Percentiles rank a stretch among this genome's conserved stretches.
Evolutionary conservation across 2,329 filamentous ascomycete genomes (phyloP).

Genomic region (Penicillium hordei): DNA sequence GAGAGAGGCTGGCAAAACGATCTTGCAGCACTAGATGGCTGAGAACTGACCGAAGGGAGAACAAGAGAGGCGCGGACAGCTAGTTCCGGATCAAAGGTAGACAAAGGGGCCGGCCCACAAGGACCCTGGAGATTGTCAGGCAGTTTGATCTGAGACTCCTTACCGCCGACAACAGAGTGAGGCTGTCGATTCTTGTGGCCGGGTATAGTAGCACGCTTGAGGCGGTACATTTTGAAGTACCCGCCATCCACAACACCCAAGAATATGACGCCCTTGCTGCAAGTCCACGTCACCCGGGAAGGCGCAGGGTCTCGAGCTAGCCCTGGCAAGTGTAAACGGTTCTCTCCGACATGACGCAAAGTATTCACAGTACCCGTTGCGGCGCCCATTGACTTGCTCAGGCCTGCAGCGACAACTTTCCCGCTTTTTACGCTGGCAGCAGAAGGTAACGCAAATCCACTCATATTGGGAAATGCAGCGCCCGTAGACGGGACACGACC

Average conservation of each 20-base stretch:
- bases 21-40: slow-evolving; percentile 43
- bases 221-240: slow-evolving; percentile 46
- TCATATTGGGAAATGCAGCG: slow-evolving; percentile 44
- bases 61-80: slow-evolving; percentile 43
- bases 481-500: slow-evolving; percentile 51
- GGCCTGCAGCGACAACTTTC: slow-evolving; percentile 50
- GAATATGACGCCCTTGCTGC: slow-evolving; percentile 42
- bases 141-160: slow-evolving; percentile 67
- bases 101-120: slow-evolving; percentile 57
- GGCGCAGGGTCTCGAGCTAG: slow-evolving; percentile 40
- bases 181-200: slow-evolving; percentile 56
- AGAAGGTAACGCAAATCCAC: slow-evolving; percentile 46
- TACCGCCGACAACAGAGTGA: slow-evolving; percentile 54
- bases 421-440: slow-evolving; percentile 49
- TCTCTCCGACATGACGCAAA: slow-evolving; percentile 50
- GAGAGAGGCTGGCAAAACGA: slow-evolving; percentile 57
- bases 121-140: slow-evolving; percentile 61
- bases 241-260: slow-evolving; percentile 49
- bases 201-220: slow-evolving; percentile 45
- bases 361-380: slow-evolving; percentile 51
- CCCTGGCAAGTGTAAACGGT: slow-evolving; percentile 48
- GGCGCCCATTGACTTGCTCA: slow-evolving; percentile 52
- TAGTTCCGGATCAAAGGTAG: slow-evolving; percentile 53
- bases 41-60: slow-evolving; percentile 39
- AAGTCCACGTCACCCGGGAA: slow-evolving; percentile 49